phyloP scores from a whole-genome alignment of 345 rosid genomes.

The Citropsis articulata region DNA sequence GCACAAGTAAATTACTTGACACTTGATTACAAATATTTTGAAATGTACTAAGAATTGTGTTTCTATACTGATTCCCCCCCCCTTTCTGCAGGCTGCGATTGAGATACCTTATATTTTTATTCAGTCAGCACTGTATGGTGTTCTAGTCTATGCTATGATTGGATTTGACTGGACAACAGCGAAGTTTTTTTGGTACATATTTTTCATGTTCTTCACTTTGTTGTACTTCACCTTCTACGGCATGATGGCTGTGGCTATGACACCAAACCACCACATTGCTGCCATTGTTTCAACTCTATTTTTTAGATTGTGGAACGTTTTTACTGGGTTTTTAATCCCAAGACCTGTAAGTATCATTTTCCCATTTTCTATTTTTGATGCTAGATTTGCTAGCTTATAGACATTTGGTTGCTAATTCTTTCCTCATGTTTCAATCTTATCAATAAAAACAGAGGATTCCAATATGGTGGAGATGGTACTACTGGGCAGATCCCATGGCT shows the following conservation, averaged over 20 bases:
- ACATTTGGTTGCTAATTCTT: background rate
- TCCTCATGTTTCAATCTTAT: background rate
- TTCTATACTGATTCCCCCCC: conserved; percentile 28
- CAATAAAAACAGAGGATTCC: conserved; percentile 37
- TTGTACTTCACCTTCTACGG: conserved; percentile 70
- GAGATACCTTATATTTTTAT: conserved; percentile 56
- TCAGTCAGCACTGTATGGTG: conserved; percentile 48
- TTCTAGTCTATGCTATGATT: conserved; percentile 60
- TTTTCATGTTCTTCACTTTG: conserved; percentile 56
- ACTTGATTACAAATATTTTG: background rate
- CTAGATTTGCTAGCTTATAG: too few relatives aligned
- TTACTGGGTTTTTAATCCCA: conserved; percentile 64
- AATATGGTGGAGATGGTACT: conserved; percentile 54
- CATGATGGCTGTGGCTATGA: conserved; percentile 67
- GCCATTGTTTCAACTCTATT: conserved; percentile 49
- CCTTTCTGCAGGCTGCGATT: conserved; percentile 8
- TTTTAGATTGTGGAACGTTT: conserved; percentile 54
- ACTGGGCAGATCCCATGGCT: conserved; percentile 45
- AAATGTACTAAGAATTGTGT: background rate
- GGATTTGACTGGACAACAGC: conserved; percentile 56
- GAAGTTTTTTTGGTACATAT: conserved; percentile 65
- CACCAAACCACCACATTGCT: conserved; percentile 63
- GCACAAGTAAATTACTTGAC: conserved; percentile 31
- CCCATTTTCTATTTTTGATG: too few relatives aligned
- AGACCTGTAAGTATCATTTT: conserved; percentile 3